phyloP scores from a whole-genome alignment of 768 basidiomycete species.

The Pilatotrama ljubarskyi region DNA sequence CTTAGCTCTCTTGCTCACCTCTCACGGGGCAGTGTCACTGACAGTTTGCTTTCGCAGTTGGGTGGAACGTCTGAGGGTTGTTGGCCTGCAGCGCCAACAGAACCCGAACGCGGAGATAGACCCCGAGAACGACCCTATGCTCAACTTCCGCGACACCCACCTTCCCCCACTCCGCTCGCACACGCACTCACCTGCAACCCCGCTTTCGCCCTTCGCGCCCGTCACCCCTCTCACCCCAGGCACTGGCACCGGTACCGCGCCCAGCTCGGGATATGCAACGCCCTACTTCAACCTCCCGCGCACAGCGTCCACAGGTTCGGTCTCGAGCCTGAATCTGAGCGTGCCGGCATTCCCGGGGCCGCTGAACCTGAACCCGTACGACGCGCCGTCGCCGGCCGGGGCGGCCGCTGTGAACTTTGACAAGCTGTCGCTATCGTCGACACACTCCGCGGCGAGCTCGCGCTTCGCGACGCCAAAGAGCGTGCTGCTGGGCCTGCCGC shows the following conservation, averaged over 20 bases:
- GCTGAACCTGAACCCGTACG: constrained; percentile 18
- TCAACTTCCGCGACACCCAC: constrained; percentile 18
- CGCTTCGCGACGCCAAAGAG: constrained; percentile 28
- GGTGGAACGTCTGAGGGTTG: constrained; percentile 77
- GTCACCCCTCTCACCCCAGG: constrained; percentile 11
- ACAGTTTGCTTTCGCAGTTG: constrained; percentile 48
- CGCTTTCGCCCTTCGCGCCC: constrained; percentile 14
- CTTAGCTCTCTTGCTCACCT: constrained; percentile 5
- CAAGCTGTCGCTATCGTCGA: constrained; percentile 25
- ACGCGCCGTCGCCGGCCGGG: constrained; percentile 16
- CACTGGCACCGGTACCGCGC: neutral
- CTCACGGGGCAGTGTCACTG: constrained; percentile 11
- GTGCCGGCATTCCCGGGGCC: constrained; percentile 14
- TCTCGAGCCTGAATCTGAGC: constrained; percentile 10
- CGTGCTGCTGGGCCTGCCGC: constrained; percentile 19
- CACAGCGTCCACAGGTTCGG: constrained; percentile 10
- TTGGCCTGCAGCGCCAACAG: constrained; percentile 68
- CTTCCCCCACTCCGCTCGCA: constrained; percentile 13
- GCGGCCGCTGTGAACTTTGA: constrained; percentile 22
- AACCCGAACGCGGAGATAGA: constrained; percentile 17
- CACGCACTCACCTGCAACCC: constrained; percentile 6
- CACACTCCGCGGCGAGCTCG: constrained; percentile 20
- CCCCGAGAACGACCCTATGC: constrained; percentile 15
- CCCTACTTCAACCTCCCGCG: constrained; percentile 20
- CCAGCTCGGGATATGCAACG: constrained; percentile 19